phyloP scores from a whole-genome alignment of 441 rosid genomes.

The Rhodomyrtus psidioides region DNA sequence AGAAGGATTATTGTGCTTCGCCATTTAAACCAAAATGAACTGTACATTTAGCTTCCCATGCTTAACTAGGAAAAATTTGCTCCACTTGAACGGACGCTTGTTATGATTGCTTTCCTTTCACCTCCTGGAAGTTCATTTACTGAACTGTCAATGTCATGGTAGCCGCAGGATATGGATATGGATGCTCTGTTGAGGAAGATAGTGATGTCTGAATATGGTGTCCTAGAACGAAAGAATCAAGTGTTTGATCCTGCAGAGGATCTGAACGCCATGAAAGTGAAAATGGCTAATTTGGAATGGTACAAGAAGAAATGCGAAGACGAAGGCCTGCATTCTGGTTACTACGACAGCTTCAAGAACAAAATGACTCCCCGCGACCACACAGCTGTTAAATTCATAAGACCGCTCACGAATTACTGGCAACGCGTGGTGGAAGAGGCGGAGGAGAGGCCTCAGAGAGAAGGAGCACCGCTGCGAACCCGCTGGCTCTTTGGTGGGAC shows the following conservation, averaged over 20 bases:
- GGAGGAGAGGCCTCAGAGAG: constrained; percentile 38
- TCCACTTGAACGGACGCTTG: not conserved
- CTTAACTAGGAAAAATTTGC: not conserved
- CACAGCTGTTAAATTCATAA: constrained; percentile 8
- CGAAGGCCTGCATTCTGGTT: constrained; percentile 6
- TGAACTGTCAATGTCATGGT: not conserved
- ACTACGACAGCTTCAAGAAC: constrained; percentile 49
- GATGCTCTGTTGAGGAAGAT: not conserved
- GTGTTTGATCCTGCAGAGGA: constrained; percentile 16
- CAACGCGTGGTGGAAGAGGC: constrained; percentile 28
- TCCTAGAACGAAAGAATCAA: constrained; percentile 2
- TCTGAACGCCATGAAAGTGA: constrained; percentile 29
- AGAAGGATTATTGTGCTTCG: not conserved
- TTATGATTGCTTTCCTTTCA: not conserved
- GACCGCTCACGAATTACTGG: constrained; percentile 39
- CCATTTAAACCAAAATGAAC: not conserved
- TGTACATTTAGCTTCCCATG: not conserved
- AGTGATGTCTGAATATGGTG: constrained; percentile 8
- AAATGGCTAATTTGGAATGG: constrained; percentile 44
- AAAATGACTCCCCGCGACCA: not conserved
- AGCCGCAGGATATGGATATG: not conserved
- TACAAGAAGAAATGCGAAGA: constrained; percentile 35
- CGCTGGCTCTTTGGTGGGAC: constrained; percentile 32
- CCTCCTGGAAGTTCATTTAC: not conserved
- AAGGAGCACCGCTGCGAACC: constrained; percentile 1